Evolutionary conservation across 75 land plant species (phyloP).

Genomic region (Gnetum montanum): DNA sequence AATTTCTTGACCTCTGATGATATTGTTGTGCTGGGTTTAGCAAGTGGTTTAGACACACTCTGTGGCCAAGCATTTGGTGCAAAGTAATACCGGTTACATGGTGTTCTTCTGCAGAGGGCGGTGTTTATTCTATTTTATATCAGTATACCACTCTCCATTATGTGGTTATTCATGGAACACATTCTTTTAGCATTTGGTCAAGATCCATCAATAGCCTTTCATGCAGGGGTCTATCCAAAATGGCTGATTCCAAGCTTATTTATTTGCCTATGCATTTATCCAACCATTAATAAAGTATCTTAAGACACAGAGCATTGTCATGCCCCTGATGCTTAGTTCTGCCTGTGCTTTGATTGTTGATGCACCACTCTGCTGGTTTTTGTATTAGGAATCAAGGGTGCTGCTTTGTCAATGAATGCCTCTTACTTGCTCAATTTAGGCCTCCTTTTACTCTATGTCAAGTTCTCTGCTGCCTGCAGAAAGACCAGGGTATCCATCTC

Average conservation of each 20-base stretch:
- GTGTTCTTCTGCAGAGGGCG: slow-evolving; percentile 61
- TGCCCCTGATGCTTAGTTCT: slow-evolving; percentile 60
- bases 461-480: slow-evolving; percentile 38
- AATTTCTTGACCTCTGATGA: no score
- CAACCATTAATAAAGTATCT: slow-evolving; percentile 58
- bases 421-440: slow-evolving; percentile 61
- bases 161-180: slow-evolving; percentile 51
- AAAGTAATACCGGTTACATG: slow-evolving; percentile 61
- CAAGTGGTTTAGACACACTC: slow-evolving; percentile 46
- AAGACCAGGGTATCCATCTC: slow-evolving; percentile 60
- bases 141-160: slow-evolving; percentile 47
- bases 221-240: slow-evolving; percentile 48
- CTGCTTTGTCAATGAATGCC: slow-evolving; percentile 53
- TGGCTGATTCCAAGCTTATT: slow-evolving; percentile 63
- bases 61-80: slow-evolving; percentile 89
- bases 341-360: slow-evolving; percentile 37
- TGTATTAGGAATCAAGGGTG: slow-evolving; percentile 65
- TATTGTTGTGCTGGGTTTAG: background rate
- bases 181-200: slow-evolving; percentile 50
- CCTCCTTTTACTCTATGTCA: slow-evolving; percentile 34
- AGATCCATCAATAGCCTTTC: slow-evolving; percentile 38
- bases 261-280: slow-evolving; percentile 52
- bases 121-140: slow-evolving; percentile 38
- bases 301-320: slow-evolving; percentile 61
- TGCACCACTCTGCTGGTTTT: slow-evolving; percentile 49